These are phyloP conservation scores for Brettanomyces bruxellensis DNA, from an alignment of 805 yeast species.

Conservation along the genomic window DNA sequence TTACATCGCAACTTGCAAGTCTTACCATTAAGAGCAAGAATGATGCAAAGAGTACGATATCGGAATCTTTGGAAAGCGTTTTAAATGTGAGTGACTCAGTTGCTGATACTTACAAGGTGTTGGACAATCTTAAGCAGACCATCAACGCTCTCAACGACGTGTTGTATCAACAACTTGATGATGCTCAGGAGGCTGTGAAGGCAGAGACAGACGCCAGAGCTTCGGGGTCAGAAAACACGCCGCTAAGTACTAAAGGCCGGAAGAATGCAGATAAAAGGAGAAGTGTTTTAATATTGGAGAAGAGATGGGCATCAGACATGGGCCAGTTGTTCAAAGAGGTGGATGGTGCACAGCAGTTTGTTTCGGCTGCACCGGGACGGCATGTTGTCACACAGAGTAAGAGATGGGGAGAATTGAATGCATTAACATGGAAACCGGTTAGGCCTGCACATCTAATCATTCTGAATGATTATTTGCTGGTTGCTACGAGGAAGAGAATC, in stretches of 20 bases:
- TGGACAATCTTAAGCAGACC: constrained; percentile 50
- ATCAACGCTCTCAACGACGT: constrained; percentile 54
- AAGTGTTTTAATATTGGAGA: constrained; percentile 63
- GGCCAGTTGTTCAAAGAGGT: constrained; percentile 67
- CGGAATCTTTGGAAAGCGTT: constrained; percentile 55
- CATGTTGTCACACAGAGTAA: constrained; percentile 74
- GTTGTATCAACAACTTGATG: constrained; percentile 33
- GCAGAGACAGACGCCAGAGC: background rate
- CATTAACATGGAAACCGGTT: constrained; percentile 74
- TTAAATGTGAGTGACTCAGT: constrained; percentile 53
- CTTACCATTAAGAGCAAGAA: constrained; percentile 31
- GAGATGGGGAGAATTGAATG: constrained; percentile 80
- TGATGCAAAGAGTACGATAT: constrained; percentile 51
- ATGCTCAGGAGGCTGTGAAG: constrained; percentile 10
- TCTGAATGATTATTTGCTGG: constrained; percentile 64
- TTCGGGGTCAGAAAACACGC: background rate
- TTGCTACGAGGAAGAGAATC: constrained; percentile 55
- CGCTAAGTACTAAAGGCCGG: constrained; percentile 2
- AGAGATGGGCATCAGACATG: constrained; percentile 73
- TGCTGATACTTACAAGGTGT: constrained; percentile 51
- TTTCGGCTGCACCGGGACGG: constrained; percentile 69
- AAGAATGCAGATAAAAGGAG: constrained; percentile 44
- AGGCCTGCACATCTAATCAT: constrained; percentile 70
- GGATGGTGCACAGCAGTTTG: constrained; percentile 80
- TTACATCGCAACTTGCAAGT: constrained; percentile 26